A percentile compares a stretch with the other conserved stretches of the same genome.
These are phyloP conservation scores for Barnettozyma hawaiiensis DNA, from an alignment of 1,139 yeast species.

Conservation along the genomic window DNA sequence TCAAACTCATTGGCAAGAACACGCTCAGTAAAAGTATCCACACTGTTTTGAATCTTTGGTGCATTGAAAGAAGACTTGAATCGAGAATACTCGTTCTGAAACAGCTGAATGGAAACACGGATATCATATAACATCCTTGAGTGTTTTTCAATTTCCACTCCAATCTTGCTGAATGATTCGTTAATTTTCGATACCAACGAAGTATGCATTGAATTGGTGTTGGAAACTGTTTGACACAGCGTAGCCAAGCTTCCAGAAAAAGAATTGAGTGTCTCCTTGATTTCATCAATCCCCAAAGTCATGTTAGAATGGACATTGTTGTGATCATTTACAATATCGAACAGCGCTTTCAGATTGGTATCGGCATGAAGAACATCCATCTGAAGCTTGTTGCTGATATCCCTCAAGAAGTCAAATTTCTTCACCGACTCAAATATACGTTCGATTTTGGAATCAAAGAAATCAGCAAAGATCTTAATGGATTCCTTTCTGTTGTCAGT, in stretches of 20 bases:
- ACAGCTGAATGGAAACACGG: neutral
- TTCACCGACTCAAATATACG: slow-evolving; percentile 2
- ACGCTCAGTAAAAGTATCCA: slow-evolving; percentile 1
- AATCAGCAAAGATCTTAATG: slow-evolving; percentile 5
- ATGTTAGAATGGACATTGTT: neutral
- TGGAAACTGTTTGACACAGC: neutral
- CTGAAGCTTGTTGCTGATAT: neutral
- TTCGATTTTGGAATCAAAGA: slow-evolving; percentile 8
- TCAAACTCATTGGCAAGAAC: slow-evolving; percentile 6
- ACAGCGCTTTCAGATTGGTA: neutral
- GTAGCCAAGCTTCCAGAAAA: neutral
- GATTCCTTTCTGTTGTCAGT: slow-evolving; percentile 7
- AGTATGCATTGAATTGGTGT: neutral
- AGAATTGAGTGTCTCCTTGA: neutral
- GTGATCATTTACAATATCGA: slow-evolving; percentile 1
- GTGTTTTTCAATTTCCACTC: neutral
- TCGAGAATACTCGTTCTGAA: neutral
- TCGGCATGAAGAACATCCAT: neutral
- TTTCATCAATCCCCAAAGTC: neutral
- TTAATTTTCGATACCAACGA: neutral
- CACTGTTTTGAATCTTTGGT: neutral
- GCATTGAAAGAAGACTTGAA: neutral
- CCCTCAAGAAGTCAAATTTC: neutral
- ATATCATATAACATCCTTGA: neutral
- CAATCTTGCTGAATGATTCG: neutral